phyloP scores from a whole-genome alignment of 2,329 filamentous ascomycete species.

The Talaromyces sp. region DNA sequence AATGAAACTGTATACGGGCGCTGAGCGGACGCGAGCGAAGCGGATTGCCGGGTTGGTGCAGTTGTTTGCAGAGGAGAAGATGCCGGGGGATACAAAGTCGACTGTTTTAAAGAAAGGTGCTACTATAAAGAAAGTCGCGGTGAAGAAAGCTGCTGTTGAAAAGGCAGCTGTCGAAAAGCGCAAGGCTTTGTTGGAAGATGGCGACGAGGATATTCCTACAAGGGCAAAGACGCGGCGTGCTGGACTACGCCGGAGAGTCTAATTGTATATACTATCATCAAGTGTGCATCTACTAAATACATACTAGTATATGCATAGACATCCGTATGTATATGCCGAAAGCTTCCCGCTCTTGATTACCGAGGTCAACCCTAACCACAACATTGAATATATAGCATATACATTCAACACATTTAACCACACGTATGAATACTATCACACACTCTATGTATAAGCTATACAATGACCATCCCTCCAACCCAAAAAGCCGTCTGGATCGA shows the following conservation, averaged over 20 bases:
- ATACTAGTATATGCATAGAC: not conserved
- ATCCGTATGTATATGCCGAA: not conserved
- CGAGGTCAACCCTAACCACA: not conserved
- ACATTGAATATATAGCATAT: not conserved
- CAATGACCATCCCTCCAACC: slow-evolving; percentile 21
- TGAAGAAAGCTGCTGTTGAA: not conserved
- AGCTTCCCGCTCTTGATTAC: not conserved
- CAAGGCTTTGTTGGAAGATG: not conserved
- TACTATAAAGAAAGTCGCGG: not conserved
- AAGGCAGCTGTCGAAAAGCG: not conserved
- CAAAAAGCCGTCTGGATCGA: not conserved
- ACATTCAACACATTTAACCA: not conserved
- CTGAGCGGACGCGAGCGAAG: not conserved
- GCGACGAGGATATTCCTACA: not conserved
- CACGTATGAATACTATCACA: too few species aligned
- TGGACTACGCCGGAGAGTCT: not conserved
- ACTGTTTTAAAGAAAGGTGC: not conserved
- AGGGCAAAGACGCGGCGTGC: not conserved
- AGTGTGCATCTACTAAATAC: too few species aligned
- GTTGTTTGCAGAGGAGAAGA: not conserved
- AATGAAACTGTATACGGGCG: not conserved
- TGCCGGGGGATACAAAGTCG: not conserved
- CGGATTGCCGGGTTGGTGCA: not conserved
- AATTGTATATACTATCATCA: not conserved
- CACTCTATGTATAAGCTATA: not conserved